Conservation (phyloP, 176 grass and related monocot species). For the Avena atlantica region DNA sequence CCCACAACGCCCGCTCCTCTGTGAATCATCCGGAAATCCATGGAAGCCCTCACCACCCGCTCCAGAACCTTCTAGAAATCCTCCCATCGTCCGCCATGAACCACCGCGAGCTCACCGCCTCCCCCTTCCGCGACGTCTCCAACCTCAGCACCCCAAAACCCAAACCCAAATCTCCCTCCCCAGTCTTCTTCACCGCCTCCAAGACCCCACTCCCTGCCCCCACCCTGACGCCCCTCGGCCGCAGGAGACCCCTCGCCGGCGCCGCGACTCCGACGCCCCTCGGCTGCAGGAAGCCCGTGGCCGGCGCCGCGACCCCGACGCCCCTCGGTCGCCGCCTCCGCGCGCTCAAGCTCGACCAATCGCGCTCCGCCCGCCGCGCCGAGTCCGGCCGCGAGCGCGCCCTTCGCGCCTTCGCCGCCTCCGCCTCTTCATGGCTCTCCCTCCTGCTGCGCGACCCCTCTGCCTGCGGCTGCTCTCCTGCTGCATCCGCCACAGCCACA, state of each 20-base stretch:
- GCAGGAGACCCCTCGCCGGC: conserved; percentile 23
- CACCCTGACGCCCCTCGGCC: conserved; percentile 6
- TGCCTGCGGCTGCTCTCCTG: conserved; percentile 52
- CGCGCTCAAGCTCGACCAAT: conserved; percentile 60
- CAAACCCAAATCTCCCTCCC: conserved; percentile 42
- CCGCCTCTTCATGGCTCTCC: conserved; percentile 59
- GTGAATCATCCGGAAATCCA: neutral
- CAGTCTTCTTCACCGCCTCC: conserved; percentile 52
- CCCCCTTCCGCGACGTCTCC: conserved; percentile 63
- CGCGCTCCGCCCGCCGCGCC: conserved; percentile 56
- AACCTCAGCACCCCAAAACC: conserved; percentile 58
- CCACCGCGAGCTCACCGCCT: conserved; percentile 31
- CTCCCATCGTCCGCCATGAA: conserved; percentile 31
- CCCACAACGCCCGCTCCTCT: conserved; percentile 5
- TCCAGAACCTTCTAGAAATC: conserved; percentile 29
- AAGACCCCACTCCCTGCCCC: conserved; percentile 26
- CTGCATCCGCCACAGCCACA: neutral
- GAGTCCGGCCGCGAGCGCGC: conserved; percentile 51
- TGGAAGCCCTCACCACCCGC: neutral
- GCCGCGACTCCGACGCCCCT: conserved; percentile 23
- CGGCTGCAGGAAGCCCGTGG: neutral
- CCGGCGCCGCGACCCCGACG: neutral
- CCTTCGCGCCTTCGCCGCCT: conserved; percentile 47
- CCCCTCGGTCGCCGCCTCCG: conserved; percentile 53
- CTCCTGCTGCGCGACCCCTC: conserved; percentile 53